Evolutionary conservation across 176 grass and related monocot species (phyloP).

Genomic region (Juncus effusus): DNA sequence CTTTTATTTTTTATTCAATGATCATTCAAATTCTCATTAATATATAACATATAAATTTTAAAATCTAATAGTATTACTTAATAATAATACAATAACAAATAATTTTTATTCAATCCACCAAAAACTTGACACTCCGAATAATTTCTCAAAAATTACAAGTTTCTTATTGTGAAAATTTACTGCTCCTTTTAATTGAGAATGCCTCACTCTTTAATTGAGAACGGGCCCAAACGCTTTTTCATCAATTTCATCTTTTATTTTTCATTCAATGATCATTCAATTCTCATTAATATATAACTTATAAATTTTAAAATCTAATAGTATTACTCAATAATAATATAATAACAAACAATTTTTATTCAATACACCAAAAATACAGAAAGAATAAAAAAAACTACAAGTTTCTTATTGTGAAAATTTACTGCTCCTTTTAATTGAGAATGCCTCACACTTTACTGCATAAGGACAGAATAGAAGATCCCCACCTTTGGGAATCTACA

Average conservation of each 20-base stretch:
- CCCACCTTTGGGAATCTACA: constrained; percentile 28
- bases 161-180: neutral
- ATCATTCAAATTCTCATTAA: no score
- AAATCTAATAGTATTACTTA: no score
- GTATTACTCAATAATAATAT: no score
- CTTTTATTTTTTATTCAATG: no score
- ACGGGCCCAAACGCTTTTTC: no score
- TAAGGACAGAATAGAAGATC: neutral
- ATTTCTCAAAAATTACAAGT: neutral
- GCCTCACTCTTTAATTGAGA: neutral
- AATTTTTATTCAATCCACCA: neutral
- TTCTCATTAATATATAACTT: no score
- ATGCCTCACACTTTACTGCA: neutral
- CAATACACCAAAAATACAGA: neutral
- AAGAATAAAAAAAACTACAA: neutral
- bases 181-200: neutral
- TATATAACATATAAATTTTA: no score
- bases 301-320: no score
- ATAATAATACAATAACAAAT: no score
- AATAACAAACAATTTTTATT: no score
- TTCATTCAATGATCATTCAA: no score
- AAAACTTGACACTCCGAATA: neutral
- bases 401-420: neutral
- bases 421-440: neutral
- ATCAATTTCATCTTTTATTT: no score